Base-by-base conservation (phyloP, 352 stramenopile genomes). In the Pythium pyrilobum region DNA sequence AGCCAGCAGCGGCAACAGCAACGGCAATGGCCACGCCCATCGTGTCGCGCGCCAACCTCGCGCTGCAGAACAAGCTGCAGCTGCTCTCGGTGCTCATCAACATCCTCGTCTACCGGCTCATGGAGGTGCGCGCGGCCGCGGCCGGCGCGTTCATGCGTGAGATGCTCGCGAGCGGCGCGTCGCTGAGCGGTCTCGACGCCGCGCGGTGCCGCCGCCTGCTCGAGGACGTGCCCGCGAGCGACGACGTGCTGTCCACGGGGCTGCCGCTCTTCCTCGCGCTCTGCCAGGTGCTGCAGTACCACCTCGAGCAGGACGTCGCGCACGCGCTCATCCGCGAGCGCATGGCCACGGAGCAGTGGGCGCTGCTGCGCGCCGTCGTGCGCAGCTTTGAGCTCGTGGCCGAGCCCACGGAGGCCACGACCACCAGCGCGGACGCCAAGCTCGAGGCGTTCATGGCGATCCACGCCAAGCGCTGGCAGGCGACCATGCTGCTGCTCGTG, bases 241-340 rank as follows among this genome's bases (percentile, higher is more conserved):
- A 90, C 44, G 77, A 89, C 21, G 59, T 88, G 20, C 64, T 93
- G 29, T 72, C 69, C 37, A 89, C 77, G 3, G 82, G 82, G 1
- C 70, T 93, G 24, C 80, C 82, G 15, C 62, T 93, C 24, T 84
- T 93, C 36, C 56, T 93, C 18, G 72, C 82, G 37, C 60, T 93
- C 25, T 89, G 76, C 69, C 78, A 93, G 47, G 81, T 91, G 39
- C 72, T 93, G 36, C 77, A 91, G 45, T 93, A 93, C 65, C 82
- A 90, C 62, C 74, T 93, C 15, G 82, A 93, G 46, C 82, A 93
- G 59, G 82, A 93, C 49, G 78, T 93, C 16, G 62, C 74, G 13
- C 64, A 80, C 52, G 60, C 78, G 45, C 57, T 83, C 27, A 68
- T 90, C 16, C 77, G 71, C n/a, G 44, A 77, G 40, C 72, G 65